Evolutionary conservation across 345 rosid species (phyloP).

Genomic region (Eucalyptus cloeziana): DNA sequence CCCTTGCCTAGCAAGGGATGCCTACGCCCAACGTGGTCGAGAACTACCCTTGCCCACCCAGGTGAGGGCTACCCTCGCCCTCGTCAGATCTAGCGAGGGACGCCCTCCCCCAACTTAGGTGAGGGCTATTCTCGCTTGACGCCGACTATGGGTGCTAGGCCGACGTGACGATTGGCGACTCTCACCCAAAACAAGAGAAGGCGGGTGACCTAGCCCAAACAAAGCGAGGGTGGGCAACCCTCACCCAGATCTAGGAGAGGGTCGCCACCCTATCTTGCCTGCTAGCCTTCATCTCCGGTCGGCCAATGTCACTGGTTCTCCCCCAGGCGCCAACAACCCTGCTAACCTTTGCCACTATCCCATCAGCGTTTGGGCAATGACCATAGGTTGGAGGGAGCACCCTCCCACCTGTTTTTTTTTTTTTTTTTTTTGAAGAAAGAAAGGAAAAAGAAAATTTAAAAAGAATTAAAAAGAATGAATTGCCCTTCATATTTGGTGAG

Average conservation of each 20-base stretch:
- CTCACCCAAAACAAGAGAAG: fast-evolving
- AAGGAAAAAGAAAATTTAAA: fast-evolving
- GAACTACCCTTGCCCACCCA: no score
- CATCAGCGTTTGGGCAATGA: fast-evolving
- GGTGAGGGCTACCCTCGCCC: no score
- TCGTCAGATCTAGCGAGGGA: fast-evolving
- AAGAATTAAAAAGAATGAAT: no score
- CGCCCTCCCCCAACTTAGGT: fast-evolving
- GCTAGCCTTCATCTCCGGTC: fast-evolving
- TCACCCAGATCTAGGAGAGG: no score
- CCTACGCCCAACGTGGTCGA: fast-evolving
- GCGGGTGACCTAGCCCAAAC: no score
- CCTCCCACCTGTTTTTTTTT: no score
- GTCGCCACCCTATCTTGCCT: no score
- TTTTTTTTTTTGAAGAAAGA: no score
- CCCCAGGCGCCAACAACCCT: fast-evolving
- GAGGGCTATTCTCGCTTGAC: no score
- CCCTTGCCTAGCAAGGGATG: fast-evolving
- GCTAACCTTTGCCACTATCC: fast-evolving
- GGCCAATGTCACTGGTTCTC: fast-evolving
- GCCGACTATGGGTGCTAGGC: fast-evolving
- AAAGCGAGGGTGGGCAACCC: fast-evolving
- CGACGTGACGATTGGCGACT: fast-evolving
- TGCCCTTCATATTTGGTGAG: no score
- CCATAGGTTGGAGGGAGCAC: no score